phyloP scores from a whole-genome alignment of 805 yeast species.

The Osmozyma mogii region DNA sequence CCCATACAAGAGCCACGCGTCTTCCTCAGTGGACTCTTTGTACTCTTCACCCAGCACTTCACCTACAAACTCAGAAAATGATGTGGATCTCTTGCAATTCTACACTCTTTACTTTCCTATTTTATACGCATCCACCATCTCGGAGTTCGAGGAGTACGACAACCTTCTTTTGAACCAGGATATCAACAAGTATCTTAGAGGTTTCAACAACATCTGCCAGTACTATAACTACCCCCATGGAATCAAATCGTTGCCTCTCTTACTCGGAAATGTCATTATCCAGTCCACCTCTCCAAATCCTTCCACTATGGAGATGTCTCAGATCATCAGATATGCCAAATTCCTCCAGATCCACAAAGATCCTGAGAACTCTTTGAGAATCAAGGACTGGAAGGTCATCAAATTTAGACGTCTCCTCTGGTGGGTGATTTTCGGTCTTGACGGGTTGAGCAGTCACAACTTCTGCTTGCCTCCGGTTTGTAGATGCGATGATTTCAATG shows the following conservation, averaged over 20 bases:
- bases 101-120: conserved; percentile 45
- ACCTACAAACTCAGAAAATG: conserved; percentile 13
- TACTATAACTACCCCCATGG: conserved; percentile 45
- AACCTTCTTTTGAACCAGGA: conserved; percentile 39
- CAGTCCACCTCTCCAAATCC: conserved; percentile 51
- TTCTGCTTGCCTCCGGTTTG: conserved; percentile 49
- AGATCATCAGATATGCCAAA: conserved; percentile 49
- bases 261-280: conserved; percentile 41
- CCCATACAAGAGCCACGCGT: conserved; percentile 7
- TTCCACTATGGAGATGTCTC: conserved; percentile 47
- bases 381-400: conserved; percentile 40
- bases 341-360: conserved; percentile 51
- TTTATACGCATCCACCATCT: conserved; percentile 49
- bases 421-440: conserved; percentile 61
- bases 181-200: conserved; percentile 42
- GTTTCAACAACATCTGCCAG: conserved; percentile 41
- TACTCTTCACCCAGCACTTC: conserved; percentile 2
- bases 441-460: conserved; percentile 48
- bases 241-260: conserved; percentile 32
- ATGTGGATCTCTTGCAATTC: conserved; percentile 36
- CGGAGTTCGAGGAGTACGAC: conserved; percentile 52
- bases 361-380: conserved; percentile 45
- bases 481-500: conserved; percentile 45
- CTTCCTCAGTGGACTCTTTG: conserved; percentile 5
- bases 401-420: conserved; percentile 51